A percentile compares a stretch with the other conserved stretches of the same genome.
These are phyloP conservation scores for Chalciporus sphaerocephalus DNA, from an alignment of 768 basidiomycete species.

Conservation along the genomic window DNA sequence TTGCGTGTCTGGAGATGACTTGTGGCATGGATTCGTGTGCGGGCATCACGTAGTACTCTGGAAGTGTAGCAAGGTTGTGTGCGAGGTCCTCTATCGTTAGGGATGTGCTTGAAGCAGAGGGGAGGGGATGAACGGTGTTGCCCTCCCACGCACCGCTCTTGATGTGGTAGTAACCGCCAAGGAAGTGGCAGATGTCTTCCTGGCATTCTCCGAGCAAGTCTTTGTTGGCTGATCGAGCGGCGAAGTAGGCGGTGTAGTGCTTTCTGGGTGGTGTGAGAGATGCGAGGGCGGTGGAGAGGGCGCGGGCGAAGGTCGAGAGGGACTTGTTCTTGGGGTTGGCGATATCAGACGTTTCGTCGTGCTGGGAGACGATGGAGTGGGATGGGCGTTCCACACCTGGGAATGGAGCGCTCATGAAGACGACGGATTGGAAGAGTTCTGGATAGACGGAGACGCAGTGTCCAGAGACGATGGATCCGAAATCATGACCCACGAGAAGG, in stretches of 20 bases:
- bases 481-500: slow-evolving; percentile 59
- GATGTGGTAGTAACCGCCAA: slow-evolving; percentile 36
- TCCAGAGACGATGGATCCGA: slow-evolving; percentile 51
- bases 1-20: slow-evolving; percentile 35
- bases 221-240: slow-evolving; percentile 41
- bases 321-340: slow-evolving; percentile 6
- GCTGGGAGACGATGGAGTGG: slow-evolving; percentile 4
- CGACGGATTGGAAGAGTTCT: slow-evolving; percentile 51
- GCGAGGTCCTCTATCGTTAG: slow-evolving; percentile 24
- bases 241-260: slow-evolving; percentile 53
- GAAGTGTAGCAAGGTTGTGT: slow-evolving; percentile 39
- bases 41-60: slow-evolving; percentile 62
- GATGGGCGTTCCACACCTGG: slow-evolving; percentile 38
- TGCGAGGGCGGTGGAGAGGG: slow-evolving; percentile 28
- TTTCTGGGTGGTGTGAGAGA: slow-evolving; percentile 49
- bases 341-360: slow-evolving; percentile 4
- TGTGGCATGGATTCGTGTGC: slow-evolving; percentile 50
- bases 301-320: slow-evolving; percentile 4
- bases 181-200: slow-evolving; percentile 22
- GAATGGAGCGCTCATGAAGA: slow-evolving; percentile 60
- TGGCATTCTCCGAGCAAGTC: slow-evolving; percentile 34
- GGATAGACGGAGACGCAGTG: slow-evolving; percentile 51
- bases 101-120: slow-evolving; percentile 22
- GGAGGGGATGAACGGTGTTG: slow-evolving; percentile 40
- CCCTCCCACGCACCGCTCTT: slow-evolving; percentile 54